Base-by-base conservation (phyloP, 2,329 filamentous ascomycete genomes). In the Blastomyces silverae region DNA sequence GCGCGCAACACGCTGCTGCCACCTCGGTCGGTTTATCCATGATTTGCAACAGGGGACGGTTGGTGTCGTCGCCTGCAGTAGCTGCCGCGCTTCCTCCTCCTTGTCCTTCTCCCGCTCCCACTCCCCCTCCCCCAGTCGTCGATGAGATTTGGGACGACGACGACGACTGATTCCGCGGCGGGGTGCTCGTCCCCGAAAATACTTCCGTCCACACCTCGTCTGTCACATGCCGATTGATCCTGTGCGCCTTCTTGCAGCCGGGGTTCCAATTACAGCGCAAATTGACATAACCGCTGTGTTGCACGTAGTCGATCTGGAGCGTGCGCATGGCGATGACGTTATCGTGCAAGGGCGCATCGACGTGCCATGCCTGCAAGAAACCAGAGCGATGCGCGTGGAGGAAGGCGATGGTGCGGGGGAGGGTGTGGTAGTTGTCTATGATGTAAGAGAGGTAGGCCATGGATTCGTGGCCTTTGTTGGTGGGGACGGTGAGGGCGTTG, bases 1-100 rank as follows among this genome's bases (percentile, higher is more conserved):
- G 85, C 20, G 83, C 82, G 72, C 84, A 87, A 71, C 84, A 86
- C 25, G 82, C 78, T 6, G 80, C 80, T 7, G 79, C 82, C 2
- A 85, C 77, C 8, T 77, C 68, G 1, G 76, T 71, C 0, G 82
- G 82, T 8, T 63, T 55, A 5, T 52, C 28, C 31, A 44, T 48
- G 22, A 2, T 15, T 25, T 46, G 31, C 13, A 46, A 13, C 25
- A 46, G 22, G 17, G 44, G 8, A 13, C 15, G 5, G 34, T 56
- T 52, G 10, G 2, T 37, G 20, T 46, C 60, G 20, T 44, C n/a
- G 28, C 4, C 22, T 15, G 20, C 20, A 8, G 1, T 1, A 73
- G 65, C 5, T 15, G 50, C 25, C 0, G 17, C 28, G 1, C 34
- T 34, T 11, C 17, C 42, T 2, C 28, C 34, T 15, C 22, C 8